phyloP scores from a whole-genome alignment of 495 filamentous ascomycete genomes.

The Tuber borchii region DNA sequence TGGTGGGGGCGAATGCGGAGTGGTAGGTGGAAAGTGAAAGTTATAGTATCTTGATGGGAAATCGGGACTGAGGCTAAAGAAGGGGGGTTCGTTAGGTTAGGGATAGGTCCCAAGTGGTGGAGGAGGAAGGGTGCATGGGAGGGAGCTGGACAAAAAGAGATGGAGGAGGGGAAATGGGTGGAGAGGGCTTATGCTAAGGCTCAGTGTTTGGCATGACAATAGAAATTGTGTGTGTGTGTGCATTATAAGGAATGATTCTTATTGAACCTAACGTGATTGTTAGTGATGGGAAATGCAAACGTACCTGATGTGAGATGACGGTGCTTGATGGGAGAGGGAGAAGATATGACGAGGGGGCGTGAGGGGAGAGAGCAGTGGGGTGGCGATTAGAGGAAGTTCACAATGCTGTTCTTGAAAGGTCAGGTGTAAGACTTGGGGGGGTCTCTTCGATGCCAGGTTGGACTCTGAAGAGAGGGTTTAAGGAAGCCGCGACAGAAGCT shows the following conservation, averaged over 20 bases:
- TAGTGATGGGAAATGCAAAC: background rate
- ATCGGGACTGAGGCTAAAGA: background rate
- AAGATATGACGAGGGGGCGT: background rate
- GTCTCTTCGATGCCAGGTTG: background rate
- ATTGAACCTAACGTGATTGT: background rate
- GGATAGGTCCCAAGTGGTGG: background rate
- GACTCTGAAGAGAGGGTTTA: background rate
- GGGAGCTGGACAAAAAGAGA: background rate
- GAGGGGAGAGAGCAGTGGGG: background rate
- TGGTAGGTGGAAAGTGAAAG: background rate
- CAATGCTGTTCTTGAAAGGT: background rate
- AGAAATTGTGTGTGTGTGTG: background rate
- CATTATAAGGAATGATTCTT: background rate
- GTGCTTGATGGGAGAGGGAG: background rate
- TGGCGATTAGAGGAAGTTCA: background rate
- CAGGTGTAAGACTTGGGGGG: background rate
- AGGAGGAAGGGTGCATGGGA: background rate
- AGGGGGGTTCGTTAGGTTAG: background rate
- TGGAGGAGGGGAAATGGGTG: background rate
- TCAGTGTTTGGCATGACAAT: background rate
- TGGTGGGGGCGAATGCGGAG: background rate
- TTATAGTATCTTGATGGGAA: background rate
- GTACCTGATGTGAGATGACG: background rate
- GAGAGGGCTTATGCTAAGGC: background rate
- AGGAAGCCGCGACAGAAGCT: background rate